A percentile compares a stretch with the other conserved stretches of the same genome.
These are phyloP conservation scores for Fonsecaea pugnacius DNA, from an alignment of 2,329 filamentous ascomycete species.

Conservation along the genomic window DNA sequence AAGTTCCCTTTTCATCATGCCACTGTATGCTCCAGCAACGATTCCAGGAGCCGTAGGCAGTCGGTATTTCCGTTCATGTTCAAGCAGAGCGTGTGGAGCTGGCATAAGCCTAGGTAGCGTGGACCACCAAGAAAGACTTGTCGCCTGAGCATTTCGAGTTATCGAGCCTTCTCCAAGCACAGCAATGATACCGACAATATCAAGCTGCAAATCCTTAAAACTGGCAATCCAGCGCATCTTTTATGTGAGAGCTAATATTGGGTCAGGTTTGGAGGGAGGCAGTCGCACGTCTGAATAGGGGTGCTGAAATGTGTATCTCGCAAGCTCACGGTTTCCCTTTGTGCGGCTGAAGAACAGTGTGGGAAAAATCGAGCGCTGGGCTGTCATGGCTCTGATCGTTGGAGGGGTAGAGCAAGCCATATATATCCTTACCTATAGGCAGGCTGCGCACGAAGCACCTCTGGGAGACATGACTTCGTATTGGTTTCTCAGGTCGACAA, in stretches of 20 bases:
- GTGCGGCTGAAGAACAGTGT: slow-evolving; percentile 1
- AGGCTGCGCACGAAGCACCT: background rate
- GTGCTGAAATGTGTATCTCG: background rate
- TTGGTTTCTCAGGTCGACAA: background rate
- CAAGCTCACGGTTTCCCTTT: background rate
- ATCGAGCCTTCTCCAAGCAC: slow-evolving; percentile 66
- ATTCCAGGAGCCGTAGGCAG: slow-evolving; percentile 61
- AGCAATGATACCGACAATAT: slow-evolving; percentile 66
- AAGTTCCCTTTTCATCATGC: slow-evolving; percentile 59
- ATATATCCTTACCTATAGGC: background rate
- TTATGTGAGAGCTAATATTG: background rate
- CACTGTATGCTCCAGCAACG: slow-evolving; percentile 64
- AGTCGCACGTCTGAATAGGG: background rate
- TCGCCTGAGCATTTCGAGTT: slow-evolving; percentile 61
- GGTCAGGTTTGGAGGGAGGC: background rate
- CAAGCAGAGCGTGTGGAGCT: slow-evolving; percentile 66
- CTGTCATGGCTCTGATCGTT: slow-evolving; percentile 1
- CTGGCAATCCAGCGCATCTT: slow-evolving; percentile 29
- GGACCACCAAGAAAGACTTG: slow-evolving; percentile 63
- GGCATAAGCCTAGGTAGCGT: slow-evolving; percentile 65
- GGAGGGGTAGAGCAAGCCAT: background rate
- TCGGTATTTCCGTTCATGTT: slow-evolving; percentile 58
- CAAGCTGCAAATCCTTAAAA: slow-evolving; percentile 44
- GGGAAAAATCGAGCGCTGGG: background rate
- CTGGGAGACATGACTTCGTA: background rate